Conservation (phyloP, 805 yeast genomes). For the Candida adriatica region DNA sequence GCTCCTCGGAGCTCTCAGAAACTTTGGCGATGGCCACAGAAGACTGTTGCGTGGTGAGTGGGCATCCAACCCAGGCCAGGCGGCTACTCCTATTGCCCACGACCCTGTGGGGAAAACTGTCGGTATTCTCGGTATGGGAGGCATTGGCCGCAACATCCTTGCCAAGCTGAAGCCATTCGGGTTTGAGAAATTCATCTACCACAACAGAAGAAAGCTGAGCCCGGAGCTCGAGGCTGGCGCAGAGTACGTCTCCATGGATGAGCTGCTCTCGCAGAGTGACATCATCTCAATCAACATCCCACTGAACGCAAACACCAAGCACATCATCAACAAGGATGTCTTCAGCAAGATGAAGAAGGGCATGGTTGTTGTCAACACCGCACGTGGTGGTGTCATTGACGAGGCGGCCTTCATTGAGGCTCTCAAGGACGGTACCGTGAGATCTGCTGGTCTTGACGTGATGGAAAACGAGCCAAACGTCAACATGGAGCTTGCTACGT, state of each 20-base stretch:
- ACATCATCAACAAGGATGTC: constrained; percentile 54
- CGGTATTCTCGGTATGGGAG: constrained; percentile 85
- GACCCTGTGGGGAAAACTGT: constrained; percentile 72
- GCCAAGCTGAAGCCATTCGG: constrained; percentile 73
- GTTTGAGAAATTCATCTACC: constrained; percentile 59
- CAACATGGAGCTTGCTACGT: constrained; percentile 49
- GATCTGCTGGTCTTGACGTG: constrained; percentile 68
- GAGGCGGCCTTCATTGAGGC: constrained; percentile 51
- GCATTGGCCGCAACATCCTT: constrained; percentile 78
- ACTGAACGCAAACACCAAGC: constrained; percentile 63
- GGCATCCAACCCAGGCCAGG: constrained; percentile 44
- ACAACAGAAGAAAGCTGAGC: constrained; percentile 58
- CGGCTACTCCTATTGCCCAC: constrained; percentile 58
- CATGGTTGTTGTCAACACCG: constrained; percentile 71
- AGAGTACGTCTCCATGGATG: constrained; percentile 65
- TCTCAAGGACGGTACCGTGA: constrained; percentile 56
- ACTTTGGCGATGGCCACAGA: constrained; percentile 55
- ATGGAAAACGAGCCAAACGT: constrained; percentile 70
- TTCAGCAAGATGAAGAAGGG: constrained; percentile 72
- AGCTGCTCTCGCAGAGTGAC: constrained; percentile 56
- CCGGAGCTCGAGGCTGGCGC: constrained; percentile 61
- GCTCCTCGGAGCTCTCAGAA: constrained; percentile 56
- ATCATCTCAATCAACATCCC: constrained; percentile 74
- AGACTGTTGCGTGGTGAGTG: constrained; percentile 54
- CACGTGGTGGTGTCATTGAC: constrained; percentile 81